A percentile compares a stretch with the other conserved stretches of the same genome.
phyloP scores from a whole-genome alignment of 768 basidiomycete species.

The Hysterangium stoloniferum region DNA sequence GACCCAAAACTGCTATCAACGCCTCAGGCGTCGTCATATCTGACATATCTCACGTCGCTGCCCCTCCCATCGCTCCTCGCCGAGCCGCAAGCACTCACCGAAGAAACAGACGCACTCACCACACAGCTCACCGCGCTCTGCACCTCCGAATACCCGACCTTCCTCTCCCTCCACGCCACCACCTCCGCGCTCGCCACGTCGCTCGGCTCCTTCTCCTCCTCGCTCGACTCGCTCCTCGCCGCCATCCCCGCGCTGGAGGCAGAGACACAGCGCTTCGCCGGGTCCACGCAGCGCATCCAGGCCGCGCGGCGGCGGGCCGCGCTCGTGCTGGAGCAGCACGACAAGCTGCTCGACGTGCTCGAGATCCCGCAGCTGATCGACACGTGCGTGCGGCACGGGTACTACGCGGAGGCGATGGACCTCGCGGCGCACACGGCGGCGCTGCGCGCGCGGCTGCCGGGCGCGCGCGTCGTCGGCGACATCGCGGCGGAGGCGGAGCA shows the following conservation, averaged over 20 bases:
- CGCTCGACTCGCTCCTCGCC: constrained; percentile 59
- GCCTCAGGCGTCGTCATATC: constrained; percentile 34
- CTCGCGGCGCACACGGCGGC: constrained; percentile 64
- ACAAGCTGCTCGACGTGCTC: constrained; percentile 86
- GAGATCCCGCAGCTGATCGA: constrained; percentile 88
- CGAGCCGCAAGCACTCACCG: constrained; percentile 70
- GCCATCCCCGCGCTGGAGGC: constrained; percentile 75
- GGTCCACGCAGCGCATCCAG: constrained; percentile 63
- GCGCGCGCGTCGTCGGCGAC: constrained; percentile 47
- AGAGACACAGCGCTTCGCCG: constrained; percentile 61
- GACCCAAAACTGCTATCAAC: neutral
- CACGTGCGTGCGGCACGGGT: constrained; percentile 87
- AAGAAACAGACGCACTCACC: constrained; percentile 80
- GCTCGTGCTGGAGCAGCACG: constrained; percentile 88
- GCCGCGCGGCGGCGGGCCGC: constrained; percentile 66
- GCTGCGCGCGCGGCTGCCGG: constrained; percentile 32
- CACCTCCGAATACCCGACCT: constrained; percentile 85
- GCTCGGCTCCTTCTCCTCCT: constrained; percentile 64
- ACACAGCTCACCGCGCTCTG: constrained; percentile 86
- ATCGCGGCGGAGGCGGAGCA: constrained; percentile 60
- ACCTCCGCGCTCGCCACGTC: constrained; percentile 68
- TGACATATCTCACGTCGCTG: constrained; percentile 56
- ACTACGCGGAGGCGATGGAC: constrained; percentile 87
- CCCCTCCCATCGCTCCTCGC: constrained; percentile 59
- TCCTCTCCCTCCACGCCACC: constrained; percentile 78